Evolutionary conservation across 2,329 filamentous ascomycete genomes (phyloP), one percentile per base, ranked within the genome.

Genomic region (Cytospora piceicola): DNA sequence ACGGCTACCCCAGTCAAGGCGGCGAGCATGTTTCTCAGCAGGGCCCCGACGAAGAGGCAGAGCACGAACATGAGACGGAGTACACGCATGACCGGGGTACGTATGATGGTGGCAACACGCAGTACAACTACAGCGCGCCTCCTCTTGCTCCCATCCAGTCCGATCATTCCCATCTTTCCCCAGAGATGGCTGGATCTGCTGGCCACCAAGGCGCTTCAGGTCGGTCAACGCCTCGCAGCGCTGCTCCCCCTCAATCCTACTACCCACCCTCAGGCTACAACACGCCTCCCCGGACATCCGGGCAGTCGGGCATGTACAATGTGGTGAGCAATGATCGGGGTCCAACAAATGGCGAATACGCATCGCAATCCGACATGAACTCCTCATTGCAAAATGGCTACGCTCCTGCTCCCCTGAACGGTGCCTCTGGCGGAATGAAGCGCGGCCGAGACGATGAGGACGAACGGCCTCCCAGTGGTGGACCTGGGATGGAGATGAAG

Each of bases 241-340:
- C 92, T 5, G 84, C 87, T 12, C 85, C 90, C 0, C 83, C 88
- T 46, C 90, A 91, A 70, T 82, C 88, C 2, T 92, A 93, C 77
- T 97, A 96, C 78, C 77, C 85, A 7, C 85, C 85, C 67, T 82
- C 83, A 75, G 89, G 89, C 30, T 96, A 96, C 79, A 90, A 83
- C 75, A 94, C 92, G 0, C 90, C 94, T 58, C 93, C 93, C 27
- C 89, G 93, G 52, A 82, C 85, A 11, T 80, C 81, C 53, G 83
- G 88, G 67, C 85, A 90, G 4, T 89, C 91, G 0, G 94, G 92
- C 81, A 96, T 97, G 59, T 96, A 96, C 83, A 96, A 89, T 77
- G 90, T 96, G 69, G 93, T 96, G 80, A 94, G 90, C 75, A 93
- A 92, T 74, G 90, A 92, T 67, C 86, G 92, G 30, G 86, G 81